Evolutionary conservation across 257 asterid species (phyloP), one percentile per base, ranked within the genome.

Genomic region (Solanum virginianum): DNA sequence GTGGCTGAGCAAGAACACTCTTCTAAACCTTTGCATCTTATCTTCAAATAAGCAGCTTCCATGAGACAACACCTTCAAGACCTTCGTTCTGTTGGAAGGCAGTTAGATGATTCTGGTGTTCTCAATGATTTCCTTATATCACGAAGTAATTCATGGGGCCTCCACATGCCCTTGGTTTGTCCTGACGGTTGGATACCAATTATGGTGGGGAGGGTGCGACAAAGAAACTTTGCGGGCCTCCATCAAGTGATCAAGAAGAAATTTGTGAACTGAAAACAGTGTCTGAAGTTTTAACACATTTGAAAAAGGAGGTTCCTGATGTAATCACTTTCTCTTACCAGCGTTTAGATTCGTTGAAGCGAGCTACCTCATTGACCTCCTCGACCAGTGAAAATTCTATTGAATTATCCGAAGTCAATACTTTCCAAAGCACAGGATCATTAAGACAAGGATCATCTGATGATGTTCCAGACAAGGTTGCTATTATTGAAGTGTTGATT

Each of bases 121-220:
- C 91, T 96, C 70, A 94, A 87, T 87, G 98, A 96, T 32, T 91
- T 97, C 75, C 97, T 96, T 85, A 97, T 97, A 60, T 88, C 94
- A 71, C 90, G 97, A 88, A 95, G 99, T 88, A 95, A 96, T 91
- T 93, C 98, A 15, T 96, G 99, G 99, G 99, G 99, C 65, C 98
- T 96, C 63, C 99, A 96, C 86, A 96, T 96, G 99, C 98, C 99
- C 80, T 89, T 96, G 88, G 98, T 95, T 85, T 96, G 98, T 85
- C 99, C 98, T 45, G 99, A 96, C 84, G 99, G 98, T 71, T 96
- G 56, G 93, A 91, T 55, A 93, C 92, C 81, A 94, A 83, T 88
- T 87, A 90, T 83, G 84, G 82, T 74, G 87, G 43, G 82, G 98
- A 92, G 89, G 75, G 97, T 70, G 89, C 92, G 80, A 41, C 90